Evolutionary conservation across 1,284 basidiomycete genomes (phyloP), one percentile per base, ranked within the genome.

Genomic region (Trichosporon sp.): DNA sequence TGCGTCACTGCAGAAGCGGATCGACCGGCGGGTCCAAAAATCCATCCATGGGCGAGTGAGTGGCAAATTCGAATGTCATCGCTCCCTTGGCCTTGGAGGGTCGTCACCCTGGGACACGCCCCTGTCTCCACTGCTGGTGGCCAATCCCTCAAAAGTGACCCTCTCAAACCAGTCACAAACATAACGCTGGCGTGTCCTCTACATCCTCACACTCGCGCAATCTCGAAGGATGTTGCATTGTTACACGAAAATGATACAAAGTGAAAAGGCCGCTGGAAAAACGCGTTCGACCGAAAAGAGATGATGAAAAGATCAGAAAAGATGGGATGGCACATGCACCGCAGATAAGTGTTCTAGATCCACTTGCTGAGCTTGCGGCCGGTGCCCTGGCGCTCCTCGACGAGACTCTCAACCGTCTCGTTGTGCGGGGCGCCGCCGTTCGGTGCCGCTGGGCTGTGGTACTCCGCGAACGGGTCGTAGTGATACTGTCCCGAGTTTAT

Each of bases 381-480:
- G 38, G 19, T 38, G 19, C 8, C 64, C 38, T 43, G 64, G 19
- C 40, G 37, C 37, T 65, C 67, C 21, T 68, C 73, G n/a, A 68
- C 71, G 4, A 70, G 59, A n/a, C 32, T 63, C 32, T 63, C 59
- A 14, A 63, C 71, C 11, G 43, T 51, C 21, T 63, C 65, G 43
- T 46, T 46, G 43, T 46, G 43, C 43, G 43, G 14, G 10, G 43
- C 43, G 56, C 40, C 71, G n/a, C 65, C 2, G 11, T 32, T 11
- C 6, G 26, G 26, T 26, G 59, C 31, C 11, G 59, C 16, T 7
- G 51, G 51, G 74, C 65, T 51, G 68, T 79, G 77, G 70, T 81
- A 81, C 21, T 75, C 72, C 1, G 77, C 75, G 67, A 79, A 81
- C 12, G 80, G 79, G 68, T 81, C 80, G 32, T 69, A 63, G 1